Conservation (phyloP, 2,329 filamentous ascomycete species). For the Penicillium sp. region DNA sequence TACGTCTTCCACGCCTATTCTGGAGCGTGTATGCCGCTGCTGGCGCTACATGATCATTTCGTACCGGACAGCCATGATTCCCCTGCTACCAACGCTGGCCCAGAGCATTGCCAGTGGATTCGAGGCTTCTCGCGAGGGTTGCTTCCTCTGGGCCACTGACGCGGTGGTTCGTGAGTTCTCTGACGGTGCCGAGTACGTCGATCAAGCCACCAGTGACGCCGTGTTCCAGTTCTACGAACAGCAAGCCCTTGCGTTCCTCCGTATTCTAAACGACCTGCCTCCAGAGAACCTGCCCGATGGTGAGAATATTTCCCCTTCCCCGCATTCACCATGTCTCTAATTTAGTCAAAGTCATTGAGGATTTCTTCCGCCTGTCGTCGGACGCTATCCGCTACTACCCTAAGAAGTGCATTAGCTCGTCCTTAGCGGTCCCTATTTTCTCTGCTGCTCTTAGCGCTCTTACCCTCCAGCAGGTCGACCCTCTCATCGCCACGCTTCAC, state of each 20-base stretch:
- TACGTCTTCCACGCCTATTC: conserved; percentile 78
- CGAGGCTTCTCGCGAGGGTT: conserved; percentile 80
- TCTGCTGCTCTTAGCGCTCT: conserved; percentile 83
- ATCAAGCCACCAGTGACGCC: conserved; percentile 74
- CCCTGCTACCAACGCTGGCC: conserved; percentile 79
- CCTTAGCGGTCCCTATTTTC: conserved; percentile 77
- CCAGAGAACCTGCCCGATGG: conserved; percentile 71
- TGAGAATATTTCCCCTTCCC: conserved; percentile 33
- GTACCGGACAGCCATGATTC: conserved; percentile 84
- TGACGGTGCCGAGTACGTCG: conserved; percentile 81
- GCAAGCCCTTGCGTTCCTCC: conserved; percentile 84
- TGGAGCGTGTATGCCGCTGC: conserved; percentile 89
- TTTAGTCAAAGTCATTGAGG: conserved; percentile 68
- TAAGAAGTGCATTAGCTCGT: conserved; percentile 74
- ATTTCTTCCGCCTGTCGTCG: conserved; percentile 90
- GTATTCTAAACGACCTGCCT: conserved; percentile 81
- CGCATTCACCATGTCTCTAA: conserved; percentile 8
- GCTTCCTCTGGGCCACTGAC: conserved; percentile 97
- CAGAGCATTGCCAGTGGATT: conserved; percentile 87
- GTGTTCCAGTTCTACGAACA: conserved; percentile 95
- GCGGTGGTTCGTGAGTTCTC: conserved; percentile 95
- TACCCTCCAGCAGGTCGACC: conserved; percentile 85
- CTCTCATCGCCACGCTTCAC: conserved; percentile 85
- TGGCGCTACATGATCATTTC: conserved; percentile 98
- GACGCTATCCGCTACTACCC: conserved; percentile 94